These are phyloP conservation scores for Amanita rubescens DNA, from an alignment of 768 basidiomycete genomes.

Conservation along the genomic window DNA sequence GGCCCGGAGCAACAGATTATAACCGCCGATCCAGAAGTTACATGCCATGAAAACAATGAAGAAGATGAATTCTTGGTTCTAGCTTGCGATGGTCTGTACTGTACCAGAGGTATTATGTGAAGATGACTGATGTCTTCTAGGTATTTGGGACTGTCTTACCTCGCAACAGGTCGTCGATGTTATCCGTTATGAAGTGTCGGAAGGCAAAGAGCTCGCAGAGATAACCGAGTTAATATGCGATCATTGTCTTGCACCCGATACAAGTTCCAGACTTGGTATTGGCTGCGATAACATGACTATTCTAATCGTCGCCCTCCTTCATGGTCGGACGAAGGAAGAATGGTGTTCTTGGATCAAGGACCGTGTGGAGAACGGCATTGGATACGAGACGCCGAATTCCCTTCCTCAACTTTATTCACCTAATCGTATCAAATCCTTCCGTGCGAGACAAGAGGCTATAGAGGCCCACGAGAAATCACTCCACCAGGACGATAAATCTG, in stretches of 20 bases:
- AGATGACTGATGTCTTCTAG: slow-evolving; percentile 31
- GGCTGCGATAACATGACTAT: slow-evolving; percentile 99
- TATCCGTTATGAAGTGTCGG: slow-evolving; percentile 71
- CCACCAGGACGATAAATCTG: slow-evolving; percentile 29
- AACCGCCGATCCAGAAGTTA: slow-evolving; percentile 90
- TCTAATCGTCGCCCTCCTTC: slow-evolving; percentile 80
- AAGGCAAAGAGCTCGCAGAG: slow-evolving; percentile 71
- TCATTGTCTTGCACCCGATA: slow-evolving; percentile 90
- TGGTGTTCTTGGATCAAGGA: slow-evolving; percentile 90
- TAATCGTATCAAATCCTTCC: slow-evolving; percentile 56
- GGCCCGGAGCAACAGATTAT: slow-evolving; percentile 89
- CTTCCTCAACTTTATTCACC: slow-evolving; percentile 73
- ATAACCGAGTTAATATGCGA: slow-evolving; percentile 89
- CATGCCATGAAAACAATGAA: slow-evolving; percentile 65
- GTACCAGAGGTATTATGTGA: not conserved
- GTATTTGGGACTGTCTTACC: slow-evolving; percentile 96
- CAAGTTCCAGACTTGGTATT: slow-evolving; percentile 82
- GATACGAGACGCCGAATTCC: slow-evolving; percentile 68
- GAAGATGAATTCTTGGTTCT: slow-evolving; percentile 97
- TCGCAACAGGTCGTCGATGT: slow-evolving; percentile 93
- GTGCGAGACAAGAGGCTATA: slow-evolving; percentile 50
- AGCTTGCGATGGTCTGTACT: slow-evolving; percentile 81
- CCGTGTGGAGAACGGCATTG: slow-evolving; percentile 68
- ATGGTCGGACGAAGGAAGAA: slow-evolving; percentile 82
- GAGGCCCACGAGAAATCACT: slow-evolving; percentile 32